Conservation (phyloP, 495 filamentous ascomycete genomes). For the Penicillium egyptiacum region DNA sequence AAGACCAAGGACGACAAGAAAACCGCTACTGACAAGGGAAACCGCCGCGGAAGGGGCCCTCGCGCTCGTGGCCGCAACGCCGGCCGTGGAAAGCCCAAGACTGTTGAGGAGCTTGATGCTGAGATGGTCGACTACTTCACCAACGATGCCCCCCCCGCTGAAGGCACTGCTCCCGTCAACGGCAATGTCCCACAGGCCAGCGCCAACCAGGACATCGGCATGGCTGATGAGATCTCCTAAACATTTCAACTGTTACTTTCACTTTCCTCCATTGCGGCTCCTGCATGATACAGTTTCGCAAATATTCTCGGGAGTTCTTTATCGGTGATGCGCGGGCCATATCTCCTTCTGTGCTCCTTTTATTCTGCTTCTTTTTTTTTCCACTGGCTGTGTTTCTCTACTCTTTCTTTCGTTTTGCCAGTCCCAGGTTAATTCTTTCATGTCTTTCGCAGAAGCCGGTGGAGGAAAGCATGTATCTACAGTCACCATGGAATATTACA, state of each 20-base stretch:
- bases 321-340: constrained; percentile 35
- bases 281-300: constrained; percentile 10
- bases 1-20: constrained; percentile 51
- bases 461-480: constrained; percentile 31
- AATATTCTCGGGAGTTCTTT: constrained; percentile 15
- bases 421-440: constrained; percentile 23
- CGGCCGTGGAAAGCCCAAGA: constrained; percentile 73
- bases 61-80: constrained; percentile 49
- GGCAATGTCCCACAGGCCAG: constrained; percentile 39
- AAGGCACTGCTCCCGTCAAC: constrained; percentile 43
- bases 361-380: constrained; percentile 13
- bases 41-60: constrained; percentile 7
- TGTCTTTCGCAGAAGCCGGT: constrained; percentile 11
- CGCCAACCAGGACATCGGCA: constrained; percentile 47
- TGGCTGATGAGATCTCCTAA: constrained; percentile 54
- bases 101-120: constrained; percentile 84
- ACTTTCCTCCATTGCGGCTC: constrained; percentile 4
- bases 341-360: constrained; percentile 24
- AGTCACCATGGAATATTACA: constrained; percentile 16
- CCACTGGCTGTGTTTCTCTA: constrained; percentile 14
- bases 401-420: constrained; percentile 12
- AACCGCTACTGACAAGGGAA: constrained; percentile 10
- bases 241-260: constrained; percentile 16
- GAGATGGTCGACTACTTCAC: constrained; percentile 92
- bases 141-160: constrained; percentile 39